Base-by-base conservation (phyloP, 2,329 filamentous ascomycete species). In the Diaporthe citri region DNA sequence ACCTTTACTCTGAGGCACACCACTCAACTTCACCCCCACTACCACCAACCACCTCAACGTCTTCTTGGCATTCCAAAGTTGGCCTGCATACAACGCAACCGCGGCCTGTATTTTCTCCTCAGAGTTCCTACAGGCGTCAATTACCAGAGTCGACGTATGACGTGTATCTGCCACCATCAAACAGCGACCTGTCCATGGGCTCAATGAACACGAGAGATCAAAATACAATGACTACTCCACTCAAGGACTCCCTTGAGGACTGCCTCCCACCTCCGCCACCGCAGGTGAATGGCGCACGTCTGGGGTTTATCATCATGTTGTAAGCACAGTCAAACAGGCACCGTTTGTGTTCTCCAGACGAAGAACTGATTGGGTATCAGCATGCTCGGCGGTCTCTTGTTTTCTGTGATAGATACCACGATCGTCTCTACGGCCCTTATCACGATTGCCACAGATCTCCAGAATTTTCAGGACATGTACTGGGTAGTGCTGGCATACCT, bases 371-470 rank as follows among this genome's bases (percentile, higher is more conserved):
- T n/a, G 4, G 28, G 3, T 17, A 34, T 22, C 70, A 90, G 88
- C 57, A 83, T 90, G 67, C 84, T 90, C 13, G 77, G 87, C 3
- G 89, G 89, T 4, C 84, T 91, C 3, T 84, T 91, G 22, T 89
- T 91, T 77, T 90, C 89, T 5, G 90, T 87, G 36, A 83, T 91
- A 52, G 89, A 91, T 75, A 88, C 88, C 1, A 90, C 88, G 0
- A 90, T 91, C 72, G 87, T 90, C 22, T 89, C 89, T 20, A 91
- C 89, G 0, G 89, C 89, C 3, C 83, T 91, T 0, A 85, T 90
- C n/a, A 87, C 87, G 28, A 89, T 91, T 73, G 89, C 89, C 4
- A 82, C 86, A 52, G 87, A 90, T 66, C 82, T 90, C 22, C 78
- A 85, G 12, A 86, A 90, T 77, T 89, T 88, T 77, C 82, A 86